These are phyloP conservation scores for Sclerotiophoma versabilis DNA, from an alignment of 2,329 filamentous ascomycete species.

Conservation along the genomic window DNA sequence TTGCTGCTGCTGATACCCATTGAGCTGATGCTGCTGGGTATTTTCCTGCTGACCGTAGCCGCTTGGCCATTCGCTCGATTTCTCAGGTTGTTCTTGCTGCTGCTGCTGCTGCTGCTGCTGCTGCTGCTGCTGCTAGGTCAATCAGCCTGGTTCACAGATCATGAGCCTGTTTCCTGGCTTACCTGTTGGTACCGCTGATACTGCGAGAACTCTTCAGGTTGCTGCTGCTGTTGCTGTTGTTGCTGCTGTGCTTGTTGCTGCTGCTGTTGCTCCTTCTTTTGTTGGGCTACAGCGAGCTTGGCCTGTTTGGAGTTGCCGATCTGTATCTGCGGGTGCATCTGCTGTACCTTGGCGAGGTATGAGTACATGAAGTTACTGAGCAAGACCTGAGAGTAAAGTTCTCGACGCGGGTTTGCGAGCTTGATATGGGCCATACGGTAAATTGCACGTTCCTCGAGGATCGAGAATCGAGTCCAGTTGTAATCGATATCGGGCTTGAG, in stretches of 20 bases:
- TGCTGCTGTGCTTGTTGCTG: slow-evolving; percentile 60
- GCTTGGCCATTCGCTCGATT: slow-evolving; percentile 32
- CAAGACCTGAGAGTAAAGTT: slow-evolving; percentile 91
- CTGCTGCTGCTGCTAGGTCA: slow-evolving; percentile 6
- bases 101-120: slow-evolving; percentile 31
- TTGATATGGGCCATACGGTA: slow-evolving; percentile 99
- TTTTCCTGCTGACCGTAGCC: slow-evolving; percentile 25
- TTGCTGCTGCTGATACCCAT: slow-evolving; percentile 22
- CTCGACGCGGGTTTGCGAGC: slow-evolving; percentile 92
- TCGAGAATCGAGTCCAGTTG: slow-evolving; percentile 93
- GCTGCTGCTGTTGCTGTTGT: slow-evolving; percentile 20
- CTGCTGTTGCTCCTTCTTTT: slow-evolving; percentile 49
- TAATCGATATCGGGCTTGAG: slow-evolving; percentile 91
- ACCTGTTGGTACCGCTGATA: slow-evolving; percentile 42
- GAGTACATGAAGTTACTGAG: slow-evolving; percentile 99
- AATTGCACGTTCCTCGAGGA: slow-evolving; percentile 94
- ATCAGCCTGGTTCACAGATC: slow-evolving; percentile 6
- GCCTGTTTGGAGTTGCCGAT: slow-evolving; percentile 81
- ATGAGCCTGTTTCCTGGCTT: slow-evolving; percentile 4
- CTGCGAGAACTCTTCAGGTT: too few relatives aligned
- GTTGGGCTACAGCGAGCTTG: slow-evolving; percentile 63
- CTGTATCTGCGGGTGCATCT: slow-evolving; percentile 96
- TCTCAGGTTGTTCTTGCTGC: slow-evolving; percentile 32
- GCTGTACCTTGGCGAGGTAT: slow-evolving; percentile 96
- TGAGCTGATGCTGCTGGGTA: slow-evolving; percentile 11